Evolutionary conservation across 2,329 filamentous ascomycete genomes (phyloP), one percentile per base, ranked within the genome.

Genomic region (Dactylellina parvicollis): DNA sequence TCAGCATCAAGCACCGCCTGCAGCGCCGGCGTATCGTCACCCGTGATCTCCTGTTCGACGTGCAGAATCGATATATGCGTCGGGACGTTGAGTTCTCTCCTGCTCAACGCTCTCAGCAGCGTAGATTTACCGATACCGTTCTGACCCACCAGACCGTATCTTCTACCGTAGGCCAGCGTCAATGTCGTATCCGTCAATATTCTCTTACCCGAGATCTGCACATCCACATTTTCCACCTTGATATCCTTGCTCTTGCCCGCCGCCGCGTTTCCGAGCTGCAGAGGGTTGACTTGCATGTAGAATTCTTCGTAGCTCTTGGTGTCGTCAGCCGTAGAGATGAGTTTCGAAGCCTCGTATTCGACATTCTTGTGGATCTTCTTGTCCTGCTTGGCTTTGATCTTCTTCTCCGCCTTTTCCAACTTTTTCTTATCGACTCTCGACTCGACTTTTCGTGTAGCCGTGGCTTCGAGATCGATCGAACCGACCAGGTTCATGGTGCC

Each of bases 81-180:
- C 9, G 95, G 95, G 82, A 99, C 95, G 3, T 93, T 87, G 71
- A 99, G 87, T 80, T 99, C 95, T 90, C 95, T 88, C 79, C 92
- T 89, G 79, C 93, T 96, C 76, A 99, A 84, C 14, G 95, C 95
- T 77, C 95, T 87, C 75, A 99, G 86, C 76, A 99, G 84, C n/a
- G 95, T 99, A 80, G 92, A 92, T 86, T 95, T 94, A 86, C 91
- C 95, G 76, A 99, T 94, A 92, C 95, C 95, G 87, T 99, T 99
- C 85, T 98, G 91, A 86, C 95, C 95, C 77, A 99, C 95, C 76
- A 99, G 84, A 88, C 95, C 95, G 82, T 99, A 99, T 76, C 95
- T 89, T 80, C 93, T 89, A 59, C 94, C 92, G 81, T 96, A 97
- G 0, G 95, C 90, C 75, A 99, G 85, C 1, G 92, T 97, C 70